Base-by-base conservation (phyloP, 306 rosid species). In the Mucuna pruriens region DNA sequence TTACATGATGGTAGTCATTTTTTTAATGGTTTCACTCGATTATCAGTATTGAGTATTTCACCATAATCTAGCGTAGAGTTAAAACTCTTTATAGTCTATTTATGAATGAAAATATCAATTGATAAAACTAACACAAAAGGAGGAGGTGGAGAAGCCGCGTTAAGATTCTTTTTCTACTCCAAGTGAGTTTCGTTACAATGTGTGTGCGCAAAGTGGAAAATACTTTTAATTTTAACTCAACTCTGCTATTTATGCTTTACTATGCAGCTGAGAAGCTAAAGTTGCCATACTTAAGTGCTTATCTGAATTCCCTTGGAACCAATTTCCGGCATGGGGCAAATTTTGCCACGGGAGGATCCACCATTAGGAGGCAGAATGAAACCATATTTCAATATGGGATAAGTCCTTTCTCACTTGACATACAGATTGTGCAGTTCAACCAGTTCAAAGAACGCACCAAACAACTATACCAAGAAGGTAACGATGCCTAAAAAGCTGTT, bases 281-380 rank as follows among this genome's bases (percentile, higher is more conserved):
- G 15, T 78, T 95, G 86, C 98, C 95, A 8, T 95, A 95, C 80
- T 75, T 95, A 83, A 91, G 97, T 77, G 98, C 98, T 40, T 95
- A 95, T 78, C 71, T 95, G 87, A 95, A 95, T 79, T 92, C 98
- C 19, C 91, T 95, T 1, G 98, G 97, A 58, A 86, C 95, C 23
- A 87, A 86, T 85, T 95, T 85, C 84, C 84, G 90, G 49, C 94
- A 91, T 23, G 98, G 98, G 7, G 98, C 98, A 0, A 95, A 95
- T 75, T 95, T 95, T 20, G 98, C 97, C 10, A 95, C 98, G 0
- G 98, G 98, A 29, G 98, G 98, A 71, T 92, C 98, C 57, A 95
- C 98, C 25, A 85, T 95, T 44, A 87, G 97, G 80, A 90, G 69
- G 87, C 97, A 84, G 52, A 95, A 95, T 44, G 98, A 95, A 55